Conservation (phyloP, 352 stramenopile species). For the Globisporangium ultimum region DNA sequence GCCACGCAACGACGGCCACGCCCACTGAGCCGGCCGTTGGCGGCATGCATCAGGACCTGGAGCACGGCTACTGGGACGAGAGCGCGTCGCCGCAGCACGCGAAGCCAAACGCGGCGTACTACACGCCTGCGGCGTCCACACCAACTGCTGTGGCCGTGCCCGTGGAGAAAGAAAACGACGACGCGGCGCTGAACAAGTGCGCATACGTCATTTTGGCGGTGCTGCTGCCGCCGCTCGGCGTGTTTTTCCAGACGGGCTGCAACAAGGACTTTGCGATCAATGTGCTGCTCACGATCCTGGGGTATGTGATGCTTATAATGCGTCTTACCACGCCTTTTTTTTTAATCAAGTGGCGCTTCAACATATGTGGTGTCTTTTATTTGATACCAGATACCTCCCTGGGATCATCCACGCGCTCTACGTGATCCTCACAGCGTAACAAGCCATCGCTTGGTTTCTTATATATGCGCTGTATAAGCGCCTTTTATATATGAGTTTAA, state of each 20-base stretch:
- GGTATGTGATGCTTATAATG: too few relatives aligned
- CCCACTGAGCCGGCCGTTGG: background rate
- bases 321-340: too few relatives aligned
- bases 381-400: slow-evolving; percentile 40
- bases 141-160: background rate
- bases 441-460: background rate
- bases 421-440: slow-evolving; percentile 34
- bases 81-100: background rate
- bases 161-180: background rate
- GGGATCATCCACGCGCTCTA: slow-evolving; percentile 58
- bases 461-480: too few relatives aligned
- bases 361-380: slow-evolving; percentile 1
- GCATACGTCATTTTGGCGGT: slow-evolving; percentile 44
- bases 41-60: background rate
- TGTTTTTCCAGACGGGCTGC: slow-evolving; percentile 26
- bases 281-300: slow-evolving; percentile 22
- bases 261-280: slow-evolving; percentile 25
- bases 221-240: slow-evolving; percentile 27
- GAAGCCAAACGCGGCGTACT: too few relatives aligned
- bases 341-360: too few relatives aligned
- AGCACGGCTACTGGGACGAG: slow-evolving; percentile 10
- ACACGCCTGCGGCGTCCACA: too few relatives aligned
- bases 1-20: background rate
- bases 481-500: too few relatives aligned
- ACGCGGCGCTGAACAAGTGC: slow-evolving; percentile 24